Conservation (phyloP, 1,284 basidiomycete genomes). For the Melampsora americana region DNA sequence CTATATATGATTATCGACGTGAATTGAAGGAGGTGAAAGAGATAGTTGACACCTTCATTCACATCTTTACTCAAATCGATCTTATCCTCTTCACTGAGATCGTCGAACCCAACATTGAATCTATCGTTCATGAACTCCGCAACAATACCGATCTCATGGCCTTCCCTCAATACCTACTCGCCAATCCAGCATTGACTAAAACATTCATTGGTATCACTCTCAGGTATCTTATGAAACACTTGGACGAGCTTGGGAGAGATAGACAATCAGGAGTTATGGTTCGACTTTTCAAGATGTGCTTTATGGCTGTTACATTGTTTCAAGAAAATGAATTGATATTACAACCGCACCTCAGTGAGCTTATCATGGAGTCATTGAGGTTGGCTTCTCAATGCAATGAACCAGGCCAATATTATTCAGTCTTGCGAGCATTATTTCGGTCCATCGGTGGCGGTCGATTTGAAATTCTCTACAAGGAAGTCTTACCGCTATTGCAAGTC, state of each 20-base stretch:
- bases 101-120: slow-evolving; percentile 80
- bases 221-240: slow-evolving; percentile 75
- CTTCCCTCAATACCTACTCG: slow-evolving; percentile 81
- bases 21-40: slow-evolving; percentile 81
- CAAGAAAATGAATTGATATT: slow-evolving; percentile 86
- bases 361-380: slow-evolving; percentile 96
- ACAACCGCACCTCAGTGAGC: slow-evolving; percentile 83
- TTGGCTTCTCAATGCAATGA: slow-evolving; percentile 86
- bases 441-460: slow-evolving; percentile 97
- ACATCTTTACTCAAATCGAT: slow-evolving; percentile 75
- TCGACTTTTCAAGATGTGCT: slow-evolving; percentile 93
- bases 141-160: slow-evolving; percentile 75
- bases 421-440: slow-evolving; percentile 90
- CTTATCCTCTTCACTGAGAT: slow-evolving; percentile 89
- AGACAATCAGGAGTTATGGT: slow-evolving; percentile 81
- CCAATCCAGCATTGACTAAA: slow-evolving; percentile 76
- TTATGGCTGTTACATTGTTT: slow-evolving; percentile 78
- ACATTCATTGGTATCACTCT: slow-evolving; percentile 90
- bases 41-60: slow-evolving; percentile 78
- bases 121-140: slow-evolving; percentile 72
- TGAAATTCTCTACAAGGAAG: slow-evolving; percentile 93
- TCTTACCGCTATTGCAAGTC: slow-evolving; percentile 89
- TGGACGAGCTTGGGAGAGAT: slow-evolving; percentile 79
- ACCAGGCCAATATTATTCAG: slow-evolving; percentile 87
- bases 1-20: slow-evolving; percentile 69